Evolutionary conservation across 805 yeast species (phyloP), one percentile per base, ranked within the genome.

Genomic region (Metschnikowia baotianmanensis): DNA sequence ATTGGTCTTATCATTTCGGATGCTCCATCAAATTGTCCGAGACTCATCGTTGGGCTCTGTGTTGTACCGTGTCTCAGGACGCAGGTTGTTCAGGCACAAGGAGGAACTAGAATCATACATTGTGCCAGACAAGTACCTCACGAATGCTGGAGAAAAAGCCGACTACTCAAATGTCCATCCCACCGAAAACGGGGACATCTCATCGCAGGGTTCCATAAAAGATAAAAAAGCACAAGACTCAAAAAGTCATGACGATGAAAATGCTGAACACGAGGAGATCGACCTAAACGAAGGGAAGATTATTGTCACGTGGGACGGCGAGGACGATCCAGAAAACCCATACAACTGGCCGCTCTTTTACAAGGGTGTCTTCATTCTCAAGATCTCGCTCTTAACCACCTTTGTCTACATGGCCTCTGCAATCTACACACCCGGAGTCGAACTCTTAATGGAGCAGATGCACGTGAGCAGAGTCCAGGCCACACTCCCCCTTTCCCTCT

Each of bases 321-420:
- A 63, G 7, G 71, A 70, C 34, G 83, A 78, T 52, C 75, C 78
- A 1, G 79, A 74, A 45, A 60, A 74, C 49, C 86, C 86, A 0
- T 52, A 60, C n/a, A 78, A 77, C 53, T 81, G 86, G 86, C 63
- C 79, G 0, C 26, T 54, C 0, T 32, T 43, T 20, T 63, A 67
- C 36, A 76, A 74, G 50, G 24, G 57, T 3, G 35, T 72, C 22
- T 62, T 74, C 28, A 56, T 71, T 4, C 9, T 55, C 1, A 64
- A 69, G 46, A 61, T 77, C 7, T 62, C 74, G 13, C 47, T 76
- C 16, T 55, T 77, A 32, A 71, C 82, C 4, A 57, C 70, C 9
- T 60, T 78, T 4, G 74, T 76, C 0, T 78, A 80, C 41, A 72
- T 77, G 65, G 80, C 78, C 13, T 70, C 82, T 1, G 74, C 83